Conservation (phyloP, 306 rosid species). For the Betula pendula region DNA sequence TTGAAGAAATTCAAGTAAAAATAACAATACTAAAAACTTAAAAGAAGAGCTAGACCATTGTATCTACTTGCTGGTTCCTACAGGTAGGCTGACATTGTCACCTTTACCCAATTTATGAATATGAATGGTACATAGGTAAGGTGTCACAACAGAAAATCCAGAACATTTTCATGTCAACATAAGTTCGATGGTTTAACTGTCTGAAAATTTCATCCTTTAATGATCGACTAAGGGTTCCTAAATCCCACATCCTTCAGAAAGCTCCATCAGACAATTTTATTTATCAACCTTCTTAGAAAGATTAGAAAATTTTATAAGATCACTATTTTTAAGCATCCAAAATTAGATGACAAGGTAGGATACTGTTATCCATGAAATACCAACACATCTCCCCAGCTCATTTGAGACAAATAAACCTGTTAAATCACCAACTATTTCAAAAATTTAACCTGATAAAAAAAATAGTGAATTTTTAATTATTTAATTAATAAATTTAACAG, state of each 20-base stretch:
- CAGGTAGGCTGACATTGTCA: neutral
- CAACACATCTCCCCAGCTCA: neutral
- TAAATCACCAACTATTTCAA: too few species aligned
- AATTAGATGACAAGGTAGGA: neutral
- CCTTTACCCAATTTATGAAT: neutral
- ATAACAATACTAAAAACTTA: neutral
- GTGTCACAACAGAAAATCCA: neutral
- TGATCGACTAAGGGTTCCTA: neutral
- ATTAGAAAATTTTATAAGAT: neutral
- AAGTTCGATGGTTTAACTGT: neutral
- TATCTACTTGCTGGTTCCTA: neutral
- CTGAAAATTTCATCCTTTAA: neutral
- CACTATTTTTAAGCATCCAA: neutral
- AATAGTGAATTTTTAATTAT: too few species aligned
- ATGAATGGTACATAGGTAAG: neutral
- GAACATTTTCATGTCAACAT: constrained; percentile 3
- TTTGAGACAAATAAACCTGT: neutral
- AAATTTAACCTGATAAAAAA: too few species aligned
- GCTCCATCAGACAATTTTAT: neutral
- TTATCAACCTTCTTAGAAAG: neutral
- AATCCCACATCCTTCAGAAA: neutral
- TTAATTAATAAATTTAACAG: too few species aligned
- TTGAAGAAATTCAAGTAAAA: neutral
- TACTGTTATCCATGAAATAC: neutral
- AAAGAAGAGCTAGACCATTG: neutral